Evolutionary conservation across 352 stramenopile genomes (phyloP), one percentile per base, ranked within the genome.

Genomic region (Peronospora destructor): DNA sequence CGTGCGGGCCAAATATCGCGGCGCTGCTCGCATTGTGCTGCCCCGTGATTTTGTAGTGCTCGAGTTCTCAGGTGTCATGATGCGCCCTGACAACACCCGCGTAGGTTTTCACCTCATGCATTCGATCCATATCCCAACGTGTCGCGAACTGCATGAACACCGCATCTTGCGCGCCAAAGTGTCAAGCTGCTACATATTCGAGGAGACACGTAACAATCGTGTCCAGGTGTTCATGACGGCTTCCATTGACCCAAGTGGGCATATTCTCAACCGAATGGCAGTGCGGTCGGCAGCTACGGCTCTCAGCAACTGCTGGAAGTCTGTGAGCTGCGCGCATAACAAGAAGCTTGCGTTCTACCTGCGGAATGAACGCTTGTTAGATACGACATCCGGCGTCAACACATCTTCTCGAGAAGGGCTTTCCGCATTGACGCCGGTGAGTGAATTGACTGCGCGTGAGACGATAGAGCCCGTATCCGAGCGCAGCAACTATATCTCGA

Each of bases 181-280:
- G 10, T 75, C 68, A 40, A 76, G 59, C 35, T 73, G 59, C 51
- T 76, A 80, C 30, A 56, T 88, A 11, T 88, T 76, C 55, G 63
- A 72, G 41, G 65, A 85, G 37, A 67, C 65, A n/a, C 40, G 54
- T 11, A 67, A 67, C 40, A 70, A 71, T 35, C 56, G 50, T 19
- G 74, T 88, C 3, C 71, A 86, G 33, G 51, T 88, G 10, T 85
- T 77, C 54, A 83, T 84, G 67, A 84, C 62, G 10, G 67, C 66
- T 11, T 71, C 56, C 0, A 63, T 82, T n/a, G 66, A 84, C 28
- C 67, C 71, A 12, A 68, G 61, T 4, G 74, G 77, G 0, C 56
- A 68, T 13, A 53, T 86, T 3, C 35, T 76, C 1, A 64, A 75
- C 19, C 66, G 65, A 9, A 49, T 79, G 41, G 71, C 71, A 6